These are phyloP conservation scores for Arachnopeziza araneosa DNA, from an alignment of 2,329 filamentous ascomycete species.

Conservation along the genomic window DNA sequence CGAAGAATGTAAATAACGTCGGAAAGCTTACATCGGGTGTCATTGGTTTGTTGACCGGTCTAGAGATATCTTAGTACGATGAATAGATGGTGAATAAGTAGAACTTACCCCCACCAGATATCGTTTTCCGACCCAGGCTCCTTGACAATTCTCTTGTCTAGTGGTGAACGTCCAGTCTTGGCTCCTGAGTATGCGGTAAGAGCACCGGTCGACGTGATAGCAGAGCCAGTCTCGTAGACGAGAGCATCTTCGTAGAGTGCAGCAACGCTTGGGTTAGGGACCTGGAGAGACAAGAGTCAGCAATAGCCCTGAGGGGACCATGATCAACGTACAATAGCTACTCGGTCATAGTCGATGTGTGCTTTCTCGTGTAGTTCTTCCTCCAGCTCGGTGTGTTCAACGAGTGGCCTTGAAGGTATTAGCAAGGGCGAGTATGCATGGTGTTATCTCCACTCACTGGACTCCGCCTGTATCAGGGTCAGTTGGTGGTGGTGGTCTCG, in stretches of 20 bases:
- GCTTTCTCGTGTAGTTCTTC: conserved; percentile 96
- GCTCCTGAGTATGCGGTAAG: conserved; percentile 96
- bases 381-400: conserved; percentile 93
- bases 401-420: conserved; percentile 55
- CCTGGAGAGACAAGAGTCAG: conserved; percentile 35
- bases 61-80: conserved; percentile 14
- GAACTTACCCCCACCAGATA: conserved; percentile 78
- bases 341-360: conserved; percentile 98
- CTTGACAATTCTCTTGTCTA: conserved; percentile 96
- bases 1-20: background rate
- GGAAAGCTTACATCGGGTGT: conserved; percentile 72
- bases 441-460: background rate
- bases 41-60: conserved; percentile 98
- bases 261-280: conserved; percentile 81
- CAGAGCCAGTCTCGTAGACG: conserved; percentile 94
- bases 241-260: conserved; percentile 98
- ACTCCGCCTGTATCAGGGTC: conserved; percentile 6
- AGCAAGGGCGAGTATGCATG: background rate
- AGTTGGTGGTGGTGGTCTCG: conserved; percentile 7
- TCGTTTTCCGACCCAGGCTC: conserved; percentile 84
- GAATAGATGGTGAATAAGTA: background rate
- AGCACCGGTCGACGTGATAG: conserved; percentile 92
- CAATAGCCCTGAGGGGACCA: background rate
- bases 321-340: conserved; percentile 76
- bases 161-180: conserved; percentile 94